Evolutionary conservation across 495 filamentous ascomycete species (phyloP), one percentile per base, ranked within the genome.

Genomic region (Talaromyces liani): DNA sequence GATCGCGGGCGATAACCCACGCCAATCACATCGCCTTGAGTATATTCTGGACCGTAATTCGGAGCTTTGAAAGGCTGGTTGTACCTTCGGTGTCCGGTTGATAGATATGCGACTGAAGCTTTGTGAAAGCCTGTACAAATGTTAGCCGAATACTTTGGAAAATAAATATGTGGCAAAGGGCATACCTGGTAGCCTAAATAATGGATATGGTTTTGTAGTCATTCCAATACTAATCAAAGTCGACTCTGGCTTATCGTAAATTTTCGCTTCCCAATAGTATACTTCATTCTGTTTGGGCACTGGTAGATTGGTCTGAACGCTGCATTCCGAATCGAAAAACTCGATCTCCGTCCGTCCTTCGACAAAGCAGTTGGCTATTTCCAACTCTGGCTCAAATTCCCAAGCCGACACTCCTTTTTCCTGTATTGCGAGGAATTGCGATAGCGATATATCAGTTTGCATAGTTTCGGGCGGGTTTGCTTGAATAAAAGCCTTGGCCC

Each of bases 211-310:
- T 70, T 98, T 98, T 18, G 95, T 98, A 10, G 91, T 87, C 79
- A 98, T 87, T 51, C 94, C 94, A 64, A 98, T 89, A 68, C 88
- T 92, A 49, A 98, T 81, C 63, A 90, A 75, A 0, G 93, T 92
- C 16, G 79, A 82, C 39, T 97, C 94, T 3, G 94, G 93, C 75
- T 98, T 97, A 61, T 98, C 95, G 75, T 94, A 98, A 47, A 98
- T 87, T 76, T 98, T 98, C 14, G 94, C 91, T 71, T 98, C 94
- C 94, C 94, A 98, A 73, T 98, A 98, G 70, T 98, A 98, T 14
- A 97, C 93, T 71, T 98, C 94, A 68, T 98, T 98, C 71, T 98
- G 94, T 73, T 98, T 98, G 24, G 94, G 94, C 39, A 98, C 88
- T 0, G 94, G 94, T 45, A 98, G 77, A 67, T 98, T 98, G 73